These are phyloP conservation scores for Mycena albidolilacea DNA, from an alignment of 768 basidiomycete species.

Conservation along the genomic window DNA sequence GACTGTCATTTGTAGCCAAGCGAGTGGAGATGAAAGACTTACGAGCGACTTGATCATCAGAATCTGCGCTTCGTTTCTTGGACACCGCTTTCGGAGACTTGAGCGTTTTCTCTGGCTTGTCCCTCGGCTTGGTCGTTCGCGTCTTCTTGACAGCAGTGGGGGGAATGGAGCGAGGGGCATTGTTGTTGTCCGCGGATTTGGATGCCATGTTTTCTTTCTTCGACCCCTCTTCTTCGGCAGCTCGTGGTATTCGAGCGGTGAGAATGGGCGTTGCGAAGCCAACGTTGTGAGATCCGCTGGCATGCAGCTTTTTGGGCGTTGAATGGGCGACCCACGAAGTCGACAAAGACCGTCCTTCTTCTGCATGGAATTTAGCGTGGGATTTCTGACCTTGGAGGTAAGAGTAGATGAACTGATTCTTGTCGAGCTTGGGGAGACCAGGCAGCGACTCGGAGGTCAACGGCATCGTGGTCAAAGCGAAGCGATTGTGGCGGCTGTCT, in stretches of 20 bases:
- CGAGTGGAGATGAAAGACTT: constrained; percentile 33
- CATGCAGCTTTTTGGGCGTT: constrained; percentile 28
- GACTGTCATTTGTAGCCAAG: neutral
- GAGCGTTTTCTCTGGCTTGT: neutral
- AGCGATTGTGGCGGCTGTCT: neutral
- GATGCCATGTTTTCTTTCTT: constrained; percentile 17
- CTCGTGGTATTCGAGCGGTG: constrained; percentile 14
- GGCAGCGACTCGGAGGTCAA: constrained; percentile 41
- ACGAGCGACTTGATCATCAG: constrained; percentile 57
- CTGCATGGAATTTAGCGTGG: constrained; percentile 60
- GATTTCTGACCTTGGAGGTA: constrained; percentile 67
- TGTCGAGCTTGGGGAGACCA: constrained; percentile 57
- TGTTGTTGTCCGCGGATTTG: constrained; percentile 11
- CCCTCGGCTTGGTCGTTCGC: constrained; percentile 2
- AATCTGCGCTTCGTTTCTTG: constrained; percentile 35
- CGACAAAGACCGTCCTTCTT: constrained; percentile 54
- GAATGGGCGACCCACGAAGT: constrained; percentile 47
- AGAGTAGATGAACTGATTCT: constrained; percentile 55
- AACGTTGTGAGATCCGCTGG: constrained; percentile 13
- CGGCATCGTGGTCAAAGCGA: constrained; percentile 1
- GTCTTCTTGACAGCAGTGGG: neutral
- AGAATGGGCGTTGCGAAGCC: constrained; percentile 32
- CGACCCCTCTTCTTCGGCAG: neutral
- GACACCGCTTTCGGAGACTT: constrained; percentile 1
- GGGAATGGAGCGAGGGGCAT: neutral